Percentiles rank a stretch among this genome's conserved stretches.
Evolutionary conservation across 306 rosid genomes (phyloP).

Genomic region (Vigna reflexopilosa): DNA sequence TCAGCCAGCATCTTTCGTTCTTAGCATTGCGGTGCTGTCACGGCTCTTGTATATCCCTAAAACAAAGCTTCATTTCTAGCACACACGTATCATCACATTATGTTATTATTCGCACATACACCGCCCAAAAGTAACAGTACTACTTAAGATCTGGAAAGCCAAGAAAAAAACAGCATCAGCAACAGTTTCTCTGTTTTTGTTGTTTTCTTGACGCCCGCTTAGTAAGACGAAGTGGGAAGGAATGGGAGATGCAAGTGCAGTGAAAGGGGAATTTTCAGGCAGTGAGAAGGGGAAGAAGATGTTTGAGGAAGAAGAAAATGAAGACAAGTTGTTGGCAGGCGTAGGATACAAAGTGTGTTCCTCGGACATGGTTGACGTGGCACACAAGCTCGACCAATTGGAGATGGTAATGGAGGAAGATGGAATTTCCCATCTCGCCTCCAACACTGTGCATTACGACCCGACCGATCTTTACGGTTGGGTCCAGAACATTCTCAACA

Average conservation of each 20-base stretch:
- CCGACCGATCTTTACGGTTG: slow-evolving; percentile 2
- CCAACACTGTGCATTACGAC: neutral
- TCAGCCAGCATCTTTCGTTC: neutral
- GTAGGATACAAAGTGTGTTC: slow-evolving; percentile 7
- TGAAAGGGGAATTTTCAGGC: neutral
- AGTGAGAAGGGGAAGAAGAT: neutral
- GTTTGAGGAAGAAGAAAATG: neutral
- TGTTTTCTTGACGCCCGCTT: neutral
- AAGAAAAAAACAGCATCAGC: neutral
- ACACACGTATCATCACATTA: slow-evolving; percentile 1
- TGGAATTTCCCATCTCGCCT: neutral
- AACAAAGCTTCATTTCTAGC: neutral
- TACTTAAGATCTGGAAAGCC: neutral
- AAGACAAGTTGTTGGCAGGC: neutral
- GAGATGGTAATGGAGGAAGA: slow-evolving; percentile 10
- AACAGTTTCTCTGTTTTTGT: neutral
- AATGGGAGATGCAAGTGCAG: neutral
- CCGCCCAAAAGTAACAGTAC: no score
- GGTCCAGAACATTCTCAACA: slow-evolving; percentile 5
- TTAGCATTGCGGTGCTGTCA: slow-evolving; percentile 3
- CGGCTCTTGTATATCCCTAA: neutral
- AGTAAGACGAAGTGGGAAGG: neutral
- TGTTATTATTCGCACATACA: neutral
- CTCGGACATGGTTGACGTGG: slow-evolving; percentile 2
- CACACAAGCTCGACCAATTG: neutral